Conservation (phyloP, 1,284 basidiomycete species). For the Tilletiaria anomala region DNA sequence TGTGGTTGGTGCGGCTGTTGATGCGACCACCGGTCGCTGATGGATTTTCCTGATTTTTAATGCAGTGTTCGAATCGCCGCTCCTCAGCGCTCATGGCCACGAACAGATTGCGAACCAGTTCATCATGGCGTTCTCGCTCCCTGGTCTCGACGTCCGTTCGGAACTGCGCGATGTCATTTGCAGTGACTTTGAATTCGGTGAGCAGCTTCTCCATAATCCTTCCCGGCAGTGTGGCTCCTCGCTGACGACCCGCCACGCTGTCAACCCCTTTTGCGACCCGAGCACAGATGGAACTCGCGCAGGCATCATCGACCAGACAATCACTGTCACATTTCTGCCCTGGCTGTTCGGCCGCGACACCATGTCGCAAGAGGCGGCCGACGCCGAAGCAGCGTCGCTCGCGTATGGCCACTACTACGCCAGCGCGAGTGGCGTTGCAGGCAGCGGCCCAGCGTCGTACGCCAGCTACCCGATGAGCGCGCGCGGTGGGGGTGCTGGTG, state of each 20-base stretch:
- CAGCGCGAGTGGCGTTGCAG: no score
- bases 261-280: neutral
- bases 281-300: slow-evolving; percentile 29
- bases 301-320: slow-evolving; percentile 39
- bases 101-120: slow-evolving; percentile 38
- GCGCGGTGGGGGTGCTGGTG: no score
- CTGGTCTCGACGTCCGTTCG: slow-evolving; percentile 34
- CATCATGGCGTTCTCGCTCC: slow-evolving; percentile 35
- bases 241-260: neutral
- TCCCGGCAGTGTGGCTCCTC: neutral
- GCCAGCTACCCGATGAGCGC: no score
- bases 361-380: neutral
- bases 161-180: slow-evolving; percentile 38
- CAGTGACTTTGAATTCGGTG: slow-evolving; percentile 35
- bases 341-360: slow-evolving; percentile 19
- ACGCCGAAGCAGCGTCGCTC: neutral
- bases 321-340: slow-evolving; percentile 34
- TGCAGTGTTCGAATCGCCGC: slow-evolving; percentile 29
- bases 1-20: neutral
- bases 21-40: no score
- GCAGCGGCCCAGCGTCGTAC: no score
- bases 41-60: neutral
- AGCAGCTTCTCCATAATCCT: neutral
- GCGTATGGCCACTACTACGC: no score
- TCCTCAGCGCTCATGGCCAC: slow-evolving; percentile 30